Evolutionary conservation across 352 stramenopile genomes (phyloP).

Genomic region (Pythium folliculosum): DNA sequence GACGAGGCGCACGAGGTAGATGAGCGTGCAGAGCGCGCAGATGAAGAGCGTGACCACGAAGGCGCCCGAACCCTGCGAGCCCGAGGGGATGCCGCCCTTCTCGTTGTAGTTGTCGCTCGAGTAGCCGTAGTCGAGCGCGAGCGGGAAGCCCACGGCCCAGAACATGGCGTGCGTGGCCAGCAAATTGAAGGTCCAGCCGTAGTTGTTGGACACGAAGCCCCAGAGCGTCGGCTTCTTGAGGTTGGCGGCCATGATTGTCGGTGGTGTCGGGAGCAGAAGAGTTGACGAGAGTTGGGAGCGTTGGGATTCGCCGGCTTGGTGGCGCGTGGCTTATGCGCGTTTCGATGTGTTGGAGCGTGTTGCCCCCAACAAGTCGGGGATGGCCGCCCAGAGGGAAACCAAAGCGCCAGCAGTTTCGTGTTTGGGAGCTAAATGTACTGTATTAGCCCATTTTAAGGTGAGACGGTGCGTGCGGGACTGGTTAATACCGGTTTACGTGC

Average conservation of each 20-base stretch:
- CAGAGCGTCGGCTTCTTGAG: slow-evolving; percentile 39
- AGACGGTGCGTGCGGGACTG: too few species aligned
- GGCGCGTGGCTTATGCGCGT: background rate
- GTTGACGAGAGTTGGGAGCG: too few species aligned
- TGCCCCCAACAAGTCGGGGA: too few species aligned
- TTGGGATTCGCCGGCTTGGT: background rate
- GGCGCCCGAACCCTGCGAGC: slow-evolving; percentile 68
- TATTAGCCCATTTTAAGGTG: too few species aligned
- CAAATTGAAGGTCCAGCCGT: slow-evolving; percentile 87
- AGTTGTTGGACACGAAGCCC: slow-evolving; percentile 73
- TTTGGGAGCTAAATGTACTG: too few species aligned
- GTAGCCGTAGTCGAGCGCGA: slow-evolving; percentile 80
- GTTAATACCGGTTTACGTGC: too few species aligned
- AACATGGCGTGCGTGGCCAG: slow-evolving; percentile 79
- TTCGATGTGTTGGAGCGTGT: too few species aligned
- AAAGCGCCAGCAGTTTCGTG: too few species aligned
- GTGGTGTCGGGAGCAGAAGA: too few species aligned
- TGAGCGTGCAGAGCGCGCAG: slow-evolving; percentile 67
- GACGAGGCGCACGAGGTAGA: slow-evolving; percentile 57
- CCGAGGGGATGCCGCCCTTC: slow-evolving; percentile 75
- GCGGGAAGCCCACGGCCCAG: slow-evolving; percentile 79
- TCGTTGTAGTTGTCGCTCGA: slow-evolving; percentile 73
- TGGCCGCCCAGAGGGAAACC: too few species aligned
- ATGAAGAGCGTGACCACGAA: slow-evolving; percentile 86
- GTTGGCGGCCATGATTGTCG: slow-evolving; percentile 7